phyloP scores from a whole-genome alignment of 2,329 filamentous ascomycete species.

The Calonectria crousiana region DNA sequence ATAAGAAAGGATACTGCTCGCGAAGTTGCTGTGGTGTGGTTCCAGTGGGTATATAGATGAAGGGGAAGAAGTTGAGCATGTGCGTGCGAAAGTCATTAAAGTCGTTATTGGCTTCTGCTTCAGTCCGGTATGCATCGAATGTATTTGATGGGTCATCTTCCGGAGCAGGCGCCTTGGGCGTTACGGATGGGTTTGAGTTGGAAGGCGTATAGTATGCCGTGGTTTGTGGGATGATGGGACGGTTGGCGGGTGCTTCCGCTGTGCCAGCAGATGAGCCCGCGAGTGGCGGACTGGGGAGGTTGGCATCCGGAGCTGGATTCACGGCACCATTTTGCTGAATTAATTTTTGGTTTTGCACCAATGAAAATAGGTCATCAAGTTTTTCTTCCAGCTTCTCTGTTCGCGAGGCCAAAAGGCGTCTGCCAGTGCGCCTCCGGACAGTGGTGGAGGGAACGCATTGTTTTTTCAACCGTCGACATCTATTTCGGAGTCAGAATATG shows the following conservation, averaged over 20 bases:
- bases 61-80: neutral
- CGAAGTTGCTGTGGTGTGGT: slow-evolving; percentile 1
- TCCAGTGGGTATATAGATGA: neutral
- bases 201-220: neutral
- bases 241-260: neutral
- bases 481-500: neutral
- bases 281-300: neutral
- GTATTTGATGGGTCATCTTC: neutral
- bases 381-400: slow-evolving; percentile 3
- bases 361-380: neutral
- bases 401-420: neutral
- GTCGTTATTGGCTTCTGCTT: neutral
- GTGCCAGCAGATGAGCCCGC: neutral
- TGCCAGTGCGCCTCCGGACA: neutral
- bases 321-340: neutral
- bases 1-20: neutral
- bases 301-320: neutral
- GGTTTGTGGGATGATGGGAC: neutral
- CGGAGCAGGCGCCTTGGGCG: neutral
- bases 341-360: neutral
- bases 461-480: neutral
- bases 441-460: neutral
- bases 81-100: neutral
- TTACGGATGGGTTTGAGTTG: neutral
- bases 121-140: neutral